phyloP scores from a whole-genome alignment of 2,329 filamentous ascomycete species.

The Botryotinia calthae region DNA sequence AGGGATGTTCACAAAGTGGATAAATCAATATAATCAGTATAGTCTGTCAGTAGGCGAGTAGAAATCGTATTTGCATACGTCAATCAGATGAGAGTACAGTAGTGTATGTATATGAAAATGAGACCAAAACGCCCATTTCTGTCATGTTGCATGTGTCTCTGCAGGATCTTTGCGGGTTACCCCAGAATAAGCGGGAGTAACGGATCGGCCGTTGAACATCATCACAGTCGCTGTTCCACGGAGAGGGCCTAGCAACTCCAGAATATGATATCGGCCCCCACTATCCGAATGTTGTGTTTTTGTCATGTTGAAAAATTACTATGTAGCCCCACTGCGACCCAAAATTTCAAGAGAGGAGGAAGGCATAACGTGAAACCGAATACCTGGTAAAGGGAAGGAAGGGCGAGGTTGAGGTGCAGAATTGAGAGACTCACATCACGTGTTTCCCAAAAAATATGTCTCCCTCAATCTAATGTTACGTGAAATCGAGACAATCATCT shows the following conservation, averaged over 20 bases:
- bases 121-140: constrained; percentile 2
- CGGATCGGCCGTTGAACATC: constrained; percentile 11
- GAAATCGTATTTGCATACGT: constrained; percentile 5
- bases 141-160: constrained; percentile 18
- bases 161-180: constrained; percentile 13
- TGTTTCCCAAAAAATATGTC: not conserved
- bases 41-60: not conserved
- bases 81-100: constrained; percentile 10
- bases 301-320: not conserved
- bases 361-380: not conserved
- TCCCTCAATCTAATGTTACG: not conserved
- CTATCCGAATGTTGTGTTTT: constrained; percentile 6
- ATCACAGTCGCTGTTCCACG: constrained; percentile 17
- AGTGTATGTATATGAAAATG: not conserved
- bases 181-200: constrained; percentile 18
- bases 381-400: not conserved
- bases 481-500: not conserved
- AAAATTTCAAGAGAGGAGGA: not conserved
- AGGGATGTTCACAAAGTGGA: constrained; percentile 4
- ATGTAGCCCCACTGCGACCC: not conserved
- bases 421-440: not conserved
- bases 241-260: constrained; percentile 9
- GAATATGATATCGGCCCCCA: constrained; percentile 11
- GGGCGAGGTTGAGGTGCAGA: not conserved
- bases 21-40: not conserved